Conservation (phyloP, 2,329 filamentous ascomycete genomes). For the Aspergillus sp. region DNA sequence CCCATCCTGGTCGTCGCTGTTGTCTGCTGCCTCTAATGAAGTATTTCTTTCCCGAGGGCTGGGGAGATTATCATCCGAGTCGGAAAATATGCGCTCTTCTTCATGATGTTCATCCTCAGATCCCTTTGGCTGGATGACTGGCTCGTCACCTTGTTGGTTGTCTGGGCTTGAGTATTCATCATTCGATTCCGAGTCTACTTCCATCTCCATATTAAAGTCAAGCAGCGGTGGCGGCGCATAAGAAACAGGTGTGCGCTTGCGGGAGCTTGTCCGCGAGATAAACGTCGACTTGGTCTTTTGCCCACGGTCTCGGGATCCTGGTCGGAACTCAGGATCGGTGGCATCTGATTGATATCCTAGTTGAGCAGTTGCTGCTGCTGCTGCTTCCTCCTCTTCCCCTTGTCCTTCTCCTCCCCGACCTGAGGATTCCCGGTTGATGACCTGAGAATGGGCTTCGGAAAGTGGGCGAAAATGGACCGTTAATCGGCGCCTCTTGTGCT, state of each 20-base stretch:
- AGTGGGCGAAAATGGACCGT: not conserved
- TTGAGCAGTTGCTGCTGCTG: not conserved
- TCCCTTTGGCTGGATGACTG: not conserved
- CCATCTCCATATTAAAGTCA: constrained; percentile 4
- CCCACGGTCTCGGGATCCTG: not conserved
- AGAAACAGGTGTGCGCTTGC: not conserved
- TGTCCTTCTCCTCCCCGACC: no score
- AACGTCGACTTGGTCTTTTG: not conserved
- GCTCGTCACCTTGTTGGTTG: not conserved
- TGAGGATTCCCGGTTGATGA: not conserved
- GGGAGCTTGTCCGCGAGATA: not conserved
- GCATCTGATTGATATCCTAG: not conserved
- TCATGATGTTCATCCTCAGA: no score
- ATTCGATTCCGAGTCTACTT: not conserved
- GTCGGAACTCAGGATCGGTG: constrained; percentile 1
- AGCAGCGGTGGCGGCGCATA: not conserved
- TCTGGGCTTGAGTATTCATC: not conserved
- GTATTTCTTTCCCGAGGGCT: not conserved
- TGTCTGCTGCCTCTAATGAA: not conserved
- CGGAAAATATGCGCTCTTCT: not conserved
- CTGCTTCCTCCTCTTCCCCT: no score
- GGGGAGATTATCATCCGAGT: not conserved
- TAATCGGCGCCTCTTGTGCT: constrained; percentile 32
- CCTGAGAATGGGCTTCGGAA: not conserved
- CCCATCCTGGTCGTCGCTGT: not conserved